Base-by-base conservation (phyloP, 1,284 basidiomycete genomes). In the Fereydounia khargensis region DNA sequence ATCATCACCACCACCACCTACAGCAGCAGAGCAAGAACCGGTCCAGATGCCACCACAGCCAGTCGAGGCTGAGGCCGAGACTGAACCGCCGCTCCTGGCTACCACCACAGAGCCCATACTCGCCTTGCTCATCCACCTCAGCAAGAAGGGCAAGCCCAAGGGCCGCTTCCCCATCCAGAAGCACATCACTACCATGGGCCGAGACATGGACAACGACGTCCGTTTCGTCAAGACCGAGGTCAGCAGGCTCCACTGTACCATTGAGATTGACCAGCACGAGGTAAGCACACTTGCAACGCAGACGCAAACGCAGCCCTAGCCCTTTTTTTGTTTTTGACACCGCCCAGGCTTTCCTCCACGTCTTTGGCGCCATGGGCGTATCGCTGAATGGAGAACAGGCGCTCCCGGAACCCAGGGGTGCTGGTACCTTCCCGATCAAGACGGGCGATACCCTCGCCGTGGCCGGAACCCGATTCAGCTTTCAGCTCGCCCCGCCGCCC, bases 161-260 rank as follows among this genome's bases (percentile, higher is more conserved):
- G 38, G 53, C 27, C 42, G 41, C 30, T 61, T 44, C 30, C 58
- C 58, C 17, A 56, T 61, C 19, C 52, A 55, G 31, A 39, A 14
- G 31, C 30, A 24, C 37, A 43, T 30, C 19, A 61, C 58, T 8
- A 61, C 58, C 33, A 55, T 61, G 42, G 58, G 58, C 28, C 37
- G 58, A 10, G 47, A 51, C 19, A 24, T 42, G 13, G 57, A 61
- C 31, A 61, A 61, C 17, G 57, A 61, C 25, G 48, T 61, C 13
- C 52, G 57, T 20, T 43, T 61, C 42, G 38, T 56, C n/a, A 34
- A 30, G 19, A 44, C 27, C 34, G 58, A 56, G 6, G 43, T 61
- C 39, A 61, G 58, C 33, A 35, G 58, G 31, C 48, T 42, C 20
- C 58, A 61, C 27, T 61, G 58, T 36, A 55, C 58, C 23, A 56